phyloP scores from a whole-genome alignment of 1,284 basidiomycete species.

The Naganishia liquefaciens region DNA sequence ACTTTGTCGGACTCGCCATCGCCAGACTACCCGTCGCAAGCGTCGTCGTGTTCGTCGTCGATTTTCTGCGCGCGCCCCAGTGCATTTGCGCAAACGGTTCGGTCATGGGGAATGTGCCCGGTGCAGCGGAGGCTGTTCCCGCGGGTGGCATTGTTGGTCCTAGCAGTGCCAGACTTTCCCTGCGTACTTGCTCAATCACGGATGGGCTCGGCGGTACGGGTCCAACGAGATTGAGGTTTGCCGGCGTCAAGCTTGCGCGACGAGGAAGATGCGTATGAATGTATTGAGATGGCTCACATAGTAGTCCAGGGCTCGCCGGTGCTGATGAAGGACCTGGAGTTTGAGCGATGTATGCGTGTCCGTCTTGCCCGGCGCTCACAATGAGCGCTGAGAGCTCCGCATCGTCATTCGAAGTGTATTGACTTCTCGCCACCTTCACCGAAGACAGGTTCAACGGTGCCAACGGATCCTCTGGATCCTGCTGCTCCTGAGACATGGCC shows the following conservation, averaged over 20 bases:
- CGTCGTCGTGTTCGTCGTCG: slow-evolving; percentile 26
- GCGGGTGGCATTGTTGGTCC: background rate
- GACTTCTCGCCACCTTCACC: background rate
- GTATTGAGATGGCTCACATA: slow-evolving; percentile 46
- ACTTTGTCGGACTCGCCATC: slow-evolving; percentile 29
- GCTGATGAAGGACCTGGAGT: slow-evolving; percentile 14
- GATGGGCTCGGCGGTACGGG: slow-evolving; percentile 44
- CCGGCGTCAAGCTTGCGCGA: slow-evolving; percentile 50
- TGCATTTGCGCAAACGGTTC: slow-evolving; percentile 26
- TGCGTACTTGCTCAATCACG: slow-evolving; percentile 29
- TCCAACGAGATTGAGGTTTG: slow-evolving; percentile 52
- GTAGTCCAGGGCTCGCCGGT: slow-evolving; percentile 10
- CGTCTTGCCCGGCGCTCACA: background rate
- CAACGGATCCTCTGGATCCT: slow-evolving; percentile 10
- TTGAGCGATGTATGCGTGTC: slow-evolving; percentile 8
- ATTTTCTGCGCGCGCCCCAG: slow-evolving; percentile 21
- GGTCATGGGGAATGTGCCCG: background rate
- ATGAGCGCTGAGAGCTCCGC: background rate
- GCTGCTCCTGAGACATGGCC: background rate
- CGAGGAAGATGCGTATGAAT: slow-evolving; percentile 55
- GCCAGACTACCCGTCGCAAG: slow-evolving; percentile 11
- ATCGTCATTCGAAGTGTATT: background rate
- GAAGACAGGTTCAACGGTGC: slow-evolving; percentile 16
- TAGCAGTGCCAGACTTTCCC: slow-evolving; percentile 23
- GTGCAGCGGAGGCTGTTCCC: background rate